Percentiles rank a stretch among this genome's conserved stretches.
Conservation (phyloP, 148 eudicot genomes). For the Chenopodium suecicum region DNA sequence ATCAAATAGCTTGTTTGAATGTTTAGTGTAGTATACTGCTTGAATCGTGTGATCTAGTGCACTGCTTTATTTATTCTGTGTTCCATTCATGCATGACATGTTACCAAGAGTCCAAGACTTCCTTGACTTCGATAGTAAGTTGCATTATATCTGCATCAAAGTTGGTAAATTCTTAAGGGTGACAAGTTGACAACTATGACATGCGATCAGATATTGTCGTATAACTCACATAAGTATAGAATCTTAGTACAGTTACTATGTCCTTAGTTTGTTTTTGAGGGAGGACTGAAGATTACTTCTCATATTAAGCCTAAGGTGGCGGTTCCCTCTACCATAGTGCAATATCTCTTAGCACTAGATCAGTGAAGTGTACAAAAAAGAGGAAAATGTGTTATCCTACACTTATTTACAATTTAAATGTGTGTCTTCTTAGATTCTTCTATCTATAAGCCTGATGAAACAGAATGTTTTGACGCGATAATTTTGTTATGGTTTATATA, state of each 20-base stretch:
- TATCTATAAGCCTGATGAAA: no score
- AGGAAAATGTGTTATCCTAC: background rate
- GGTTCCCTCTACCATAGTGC: background rate
- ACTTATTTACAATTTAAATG: background rate
- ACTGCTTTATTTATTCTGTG: background rate
- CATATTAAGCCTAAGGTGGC: background rate
- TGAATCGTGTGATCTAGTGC: no score
- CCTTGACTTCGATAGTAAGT: background rate
- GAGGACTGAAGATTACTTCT: background rate
- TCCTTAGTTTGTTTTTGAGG: background rate
- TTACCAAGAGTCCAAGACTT: no score
- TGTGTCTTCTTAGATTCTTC: no score
- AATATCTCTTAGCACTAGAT: background rate
- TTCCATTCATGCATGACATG: background rate
- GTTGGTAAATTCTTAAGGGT: background rate
- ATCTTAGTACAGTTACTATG: background rate
- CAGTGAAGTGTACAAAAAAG: background rate
- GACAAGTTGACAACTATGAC: background rate
- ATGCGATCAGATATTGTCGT: background rate
- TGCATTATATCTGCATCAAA: background rate
- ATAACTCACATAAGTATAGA: background rate
- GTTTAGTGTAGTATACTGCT: no score
- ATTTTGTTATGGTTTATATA: constrained; percentile 5
- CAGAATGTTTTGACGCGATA: background rate
- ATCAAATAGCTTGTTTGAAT: background rate